Base-by-base conservation (phyloP, 2,329 filamentous ascomycete species). In the Fusarium pseudocircinatum region DNA sequence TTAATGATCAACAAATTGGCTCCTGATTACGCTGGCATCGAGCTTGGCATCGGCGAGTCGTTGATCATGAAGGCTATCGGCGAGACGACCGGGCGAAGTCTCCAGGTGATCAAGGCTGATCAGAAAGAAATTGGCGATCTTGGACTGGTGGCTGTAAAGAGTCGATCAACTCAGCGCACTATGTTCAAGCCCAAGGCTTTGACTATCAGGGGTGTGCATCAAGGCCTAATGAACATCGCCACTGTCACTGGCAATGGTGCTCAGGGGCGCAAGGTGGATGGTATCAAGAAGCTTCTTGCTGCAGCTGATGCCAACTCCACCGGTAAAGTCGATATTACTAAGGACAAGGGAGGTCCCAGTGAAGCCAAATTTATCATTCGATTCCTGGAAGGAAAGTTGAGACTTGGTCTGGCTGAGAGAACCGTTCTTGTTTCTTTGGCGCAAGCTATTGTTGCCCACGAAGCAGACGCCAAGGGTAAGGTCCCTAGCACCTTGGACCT, bases 1-100 rank as follows among this genome's bases (percentile, higher is more conserved):
- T 89, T 99, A 36, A 98, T 99, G 96, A 94, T 97, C 82, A 98
- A 98, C 84, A 98, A 98, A 82, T 90, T 99, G 32, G 96, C 96
- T 6, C 96, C 96, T 7, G 96, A 99, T 79, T 99, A 98, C 81
- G 93, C 95, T 47, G 96, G 96, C 26, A 95, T 99, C 71, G 96
- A 99, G 83, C 88, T 99, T 36, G 96, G 96, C n/a, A 99, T 99
- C 77, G 96, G 96, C 63, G 96, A 99, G 83, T 98, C 96, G 2
- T 84, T 99, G 34, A 98, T 99, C 78, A 98, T 98, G 95, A 99
- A 98, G 82, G 94, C 96, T 10, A 97, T 99, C 78, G 96, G 96
- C 16, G 96, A 98, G 84, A 93, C 92, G 36, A 99, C 96, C 1
- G 96, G 96, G 15, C 91, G 96, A 69, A 97, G 91, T 78, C 83